These are phyloP conservation scores for Kregervanrija pseudodelftensis DNA, from an alignment of 805 yeast genomes.

Conservation along the genomic window DNA sequence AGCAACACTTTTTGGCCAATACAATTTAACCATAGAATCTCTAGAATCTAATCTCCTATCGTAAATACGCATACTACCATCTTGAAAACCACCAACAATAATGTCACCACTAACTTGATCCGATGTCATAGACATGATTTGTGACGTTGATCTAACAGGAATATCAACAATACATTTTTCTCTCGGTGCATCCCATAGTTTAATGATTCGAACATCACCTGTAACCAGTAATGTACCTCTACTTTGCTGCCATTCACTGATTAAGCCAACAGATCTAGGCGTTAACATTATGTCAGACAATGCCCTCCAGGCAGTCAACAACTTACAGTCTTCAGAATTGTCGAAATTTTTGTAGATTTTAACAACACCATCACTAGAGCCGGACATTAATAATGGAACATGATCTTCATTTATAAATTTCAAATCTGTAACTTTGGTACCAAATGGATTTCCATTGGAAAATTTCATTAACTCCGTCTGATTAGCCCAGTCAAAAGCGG, in stretches of 20 bases:
- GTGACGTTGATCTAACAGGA: conserved; percentile 84
- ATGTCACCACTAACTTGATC: conserved; percentile 94
- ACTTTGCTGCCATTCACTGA: conserved; percentile 96
- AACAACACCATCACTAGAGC: conserved; percentile 92
- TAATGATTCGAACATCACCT: conserved; percentile 87
- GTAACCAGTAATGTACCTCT: conserved; percentile 86
- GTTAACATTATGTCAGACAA: conserved; percentile 77
- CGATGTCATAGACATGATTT: conserved; percentile 84
- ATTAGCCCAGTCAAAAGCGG: conserved; percentile 83
- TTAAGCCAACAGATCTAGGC: conserved; percentile 73
- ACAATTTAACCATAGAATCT: conserved; percentile 76
- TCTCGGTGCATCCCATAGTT: conserved; percentile 95
- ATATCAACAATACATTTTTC: conserved; percentile 81
- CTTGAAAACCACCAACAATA: conserved; percentile 87
- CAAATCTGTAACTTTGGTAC: conserved; percentile 82
- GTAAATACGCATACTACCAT: conserved; percentile 81
- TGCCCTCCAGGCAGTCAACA: conserved; percentile 89
- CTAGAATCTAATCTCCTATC: conserved; percentile 82
- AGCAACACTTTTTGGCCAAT: conserved; percentile 45
- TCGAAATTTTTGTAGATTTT: conserved; percentile 77
- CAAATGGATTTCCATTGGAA: conserved; percentile 78
- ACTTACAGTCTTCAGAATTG: conserved; percentile 43
- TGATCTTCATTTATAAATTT: conserved; percentile 91
- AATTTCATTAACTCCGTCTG: conserved; percentile 56
- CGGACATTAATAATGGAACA: conserved; percentile 72